These are phyloP conservation scores for Colletotrichum filicis DNA, from an alignment of 2,329 filamentous ascomycete genomes.

Conservation along the genomic window DNA sequence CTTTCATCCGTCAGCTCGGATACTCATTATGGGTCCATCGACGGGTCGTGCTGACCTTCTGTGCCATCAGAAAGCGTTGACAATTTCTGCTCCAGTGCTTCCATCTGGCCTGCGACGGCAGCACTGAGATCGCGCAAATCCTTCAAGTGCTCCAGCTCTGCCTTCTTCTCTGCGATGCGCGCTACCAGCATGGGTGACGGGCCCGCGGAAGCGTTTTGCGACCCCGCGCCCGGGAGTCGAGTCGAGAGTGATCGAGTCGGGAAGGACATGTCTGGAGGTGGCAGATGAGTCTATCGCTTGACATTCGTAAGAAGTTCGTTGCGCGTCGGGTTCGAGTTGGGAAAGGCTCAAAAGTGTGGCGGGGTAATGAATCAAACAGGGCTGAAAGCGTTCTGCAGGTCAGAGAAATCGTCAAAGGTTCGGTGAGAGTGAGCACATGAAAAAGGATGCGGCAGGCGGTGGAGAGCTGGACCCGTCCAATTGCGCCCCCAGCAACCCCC, in stretches of 20 bases:
- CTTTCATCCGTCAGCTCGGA: slow-evolving; percentile 51
- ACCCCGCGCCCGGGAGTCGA: slow-evolving; percentile 73
- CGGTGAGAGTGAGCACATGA: slow-evolving; percentile 21
- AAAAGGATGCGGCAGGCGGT: slow-evolving; percentile 10
- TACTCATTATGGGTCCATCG: not conserved
- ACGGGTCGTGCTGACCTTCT: slow-evolving; percentile 65
- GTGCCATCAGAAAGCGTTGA: slow-evolving; percentile 83
- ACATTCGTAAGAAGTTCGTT: not conserved
- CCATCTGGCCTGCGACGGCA: slow-evolving; percentile 84
- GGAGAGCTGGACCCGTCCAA: slow-evolving; percentile 2
- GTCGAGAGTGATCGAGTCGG: slow-evolving; percentile 69
- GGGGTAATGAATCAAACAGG: not conserved
- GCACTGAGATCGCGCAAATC: slow-evolving; percentile 83
- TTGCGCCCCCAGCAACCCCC: slow-evolving; percentile 33
- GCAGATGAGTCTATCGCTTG: not conserved
- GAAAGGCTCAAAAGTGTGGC: not conserved
- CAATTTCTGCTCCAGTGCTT: slow-evolving; percentile 81
- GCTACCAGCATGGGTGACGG: slow-evolving; percentile 78
- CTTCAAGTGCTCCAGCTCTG: slow-evolving; percentile 81
- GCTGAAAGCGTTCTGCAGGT: not conserved
- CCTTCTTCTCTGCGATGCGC: slow-evolving; percentile 87
- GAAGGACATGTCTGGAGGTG: slow-evolving; percentile 60
- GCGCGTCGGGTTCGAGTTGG: not conserved
- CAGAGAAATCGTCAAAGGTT: not conserved
- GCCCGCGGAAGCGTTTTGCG: slow-evolving; percentile 57